Base-by-base conservation (phyloP, 257 asterid species). In the Forsythia suspensa region DNA sequence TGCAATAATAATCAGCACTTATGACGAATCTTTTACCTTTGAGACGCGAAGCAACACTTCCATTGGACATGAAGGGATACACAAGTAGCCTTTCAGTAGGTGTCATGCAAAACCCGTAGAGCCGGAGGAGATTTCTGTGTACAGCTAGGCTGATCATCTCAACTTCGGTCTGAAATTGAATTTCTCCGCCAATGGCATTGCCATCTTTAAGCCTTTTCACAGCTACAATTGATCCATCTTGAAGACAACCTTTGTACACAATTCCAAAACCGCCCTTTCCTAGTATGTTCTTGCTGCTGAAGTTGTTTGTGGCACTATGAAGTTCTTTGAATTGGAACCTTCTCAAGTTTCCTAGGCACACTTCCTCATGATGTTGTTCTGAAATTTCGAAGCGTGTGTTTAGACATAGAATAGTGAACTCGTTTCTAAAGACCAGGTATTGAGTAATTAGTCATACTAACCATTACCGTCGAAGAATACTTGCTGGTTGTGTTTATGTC, bases 101-200 rank as follows among this genome's bases (percentile, higher is more conserved):
- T 16, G 98, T 92, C 34, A 87, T 84, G 85, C 97, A 92, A 71
- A 94, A 95, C 3, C 99, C 99, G 5, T 91, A 92, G 3, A 95
- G 82, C 9, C 96, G 86, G 21, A 95, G 98, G 74, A 93, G 97
- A 77, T 95, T 90, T 51, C 98, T 81, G 71, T 95, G 99, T 7
- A 95, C 98, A 0, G 99, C 99, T 3, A 95, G 89, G 85, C 98
- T 93, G 83, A 95, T 95, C 96, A 95, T 90, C 80, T 91, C 95
- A 1, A 95, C 91, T 79, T 95, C 99, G 4, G 99, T 95, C 85
- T 95, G 99, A 72, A 95, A 95, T 76, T 95, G 99, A 71, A 81
- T 88, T 69, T 92, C 96, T 39, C 99, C 99, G 7, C 98, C 94
- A 5, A 76, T 72, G 57, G 94, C 91, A 79, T 71, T 84, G 8